Evolutionary conservation across 2,329 filamentous ascomycete species (phyloP).

Genomic region (Botryotinia calthae): DNA sequence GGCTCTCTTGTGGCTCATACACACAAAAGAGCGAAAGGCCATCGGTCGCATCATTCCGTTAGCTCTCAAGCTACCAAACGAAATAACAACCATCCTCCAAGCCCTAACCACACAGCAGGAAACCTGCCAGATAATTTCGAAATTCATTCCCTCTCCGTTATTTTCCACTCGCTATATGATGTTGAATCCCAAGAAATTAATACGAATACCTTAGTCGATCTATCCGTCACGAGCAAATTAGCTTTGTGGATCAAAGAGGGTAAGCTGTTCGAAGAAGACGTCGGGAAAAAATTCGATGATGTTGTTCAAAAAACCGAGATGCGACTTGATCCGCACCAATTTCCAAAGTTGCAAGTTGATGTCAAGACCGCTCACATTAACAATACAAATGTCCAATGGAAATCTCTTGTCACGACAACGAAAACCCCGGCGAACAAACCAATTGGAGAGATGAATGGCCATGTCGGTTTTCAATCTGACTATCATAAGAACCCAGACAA

Average conservation of each 20-base stretch:
- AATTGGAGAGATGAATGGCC: slow-evolving; percentile 72
- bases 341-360: slow-evolving; percentile 36
- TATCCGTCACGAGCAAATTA: slow-evolving; percentile 71
- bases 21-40: slow-evolving; percentile 80
- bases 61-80: slow-evolving; percentile 63
- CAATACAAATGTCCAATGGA: slow-evolving; percentile 63
- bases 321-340: slow-evolving; percentile 31
- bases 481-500: slow-evolving; percentile 67
- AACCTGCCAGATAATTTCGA: slow-evolving; percentile 61
- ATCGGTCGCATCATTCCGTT: slow-evolving; percentile 74
- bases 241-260: slow-evolving; percentile 76
- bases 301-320: slow-evolving; percentile 59
- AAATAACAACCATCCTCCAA: slow-evolving; percentile 59
- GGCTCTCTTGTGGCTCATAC: slow-evolving; percentile 50
- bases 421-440: slow-evolving; percentile 17
- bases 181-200: slow-evolving; percentile 57
- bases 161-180: slow-evolving; percentile 74
- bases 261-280: slow-evolving; percentile 64
- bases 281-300: slow-evolving; percentile 59
- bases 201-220: slow-evolving; percentile 74
- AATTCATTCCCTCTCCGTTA: slow-evolving; percentile 67
- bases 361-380: slow-evolving; percentile 28
- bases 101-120: slow-evolving; percentile 73
- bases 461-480: slow-evolving; percentile 69
- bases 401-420: slow-evolving; percentile 48